These are phyloP conservation scores for Chrysosporium keratinophilum DNA, from an alignment of 2,329 filamentous ascomycete species.

Conservation along the genomic window DNA sequence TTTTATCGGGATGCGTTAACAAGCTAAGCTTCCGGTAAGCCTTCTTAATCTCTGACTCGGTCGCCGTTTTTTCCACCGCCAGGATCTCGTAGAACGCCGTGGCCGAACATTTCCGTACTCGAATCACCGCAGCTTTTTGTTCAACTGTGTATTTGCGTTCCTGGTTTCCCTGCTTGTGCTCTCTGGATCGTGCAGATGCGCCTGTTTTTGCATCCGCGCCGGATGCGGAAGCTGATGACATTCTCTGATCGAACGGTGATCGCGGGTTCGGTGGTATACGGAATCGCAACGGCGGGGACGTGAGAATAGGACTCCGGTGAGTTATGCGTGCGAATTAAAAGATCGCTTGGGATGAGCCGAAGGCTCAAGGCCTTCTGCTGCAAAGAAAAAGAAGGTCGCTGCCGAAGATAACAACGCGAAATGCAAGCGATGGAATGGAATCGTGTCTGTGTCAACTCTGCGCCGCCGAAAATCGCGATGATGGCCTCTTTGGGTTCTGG, in stretches of 20 bases:
- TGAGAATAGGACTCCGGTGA: not conserved
- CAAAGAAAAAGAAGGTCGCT: not conserved
- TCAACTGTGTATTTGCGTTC: constrained; percentile 65
- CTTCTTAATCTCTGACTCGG: constrained; percentile 88
- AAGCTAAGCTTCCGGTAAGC: constrained; percentile 90
- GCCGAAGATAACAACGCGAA: not conserved
- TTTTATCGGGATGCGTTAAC: constrained; percentile 96
- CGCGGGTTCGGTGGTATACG: not conserved
- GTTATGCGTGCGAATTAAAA: not conserved
- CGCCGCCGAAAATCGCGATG: not conserved
- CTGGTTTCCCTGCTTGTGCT: constrained; percentile 43
- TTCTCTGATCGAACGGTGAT: constrained; percentile 15
- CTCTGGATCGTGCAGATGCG: constrained; percentile 35
- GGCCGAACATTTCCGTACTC: constrained; percentile 70
- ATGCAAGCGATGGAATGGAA: not conserved
- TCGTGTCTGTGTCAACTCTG: not conserved
- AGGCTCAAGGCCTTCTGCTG: not conserved
- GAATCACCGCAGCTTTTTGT: constrained; percentile 81
- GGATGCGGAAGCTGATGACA: constrained; percentile 39
- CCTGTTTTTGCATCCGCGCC: constrained; percentile 36
- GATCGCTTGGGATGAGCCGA: not conserved
- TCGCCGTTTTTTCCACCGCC: constrained; percentile 55
- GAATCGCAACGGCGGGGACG: not conserved
- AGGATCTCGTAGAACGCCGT: constrained; percentile 97
- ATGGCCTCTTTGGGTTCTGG: not conserved